Evolutionary conservation across 2,329 filamentous ascomycete genomes (phyloP), one percentile per base, ranked within the genome.

Genomic region (Hymenoscyphus salicellus): DNA sequence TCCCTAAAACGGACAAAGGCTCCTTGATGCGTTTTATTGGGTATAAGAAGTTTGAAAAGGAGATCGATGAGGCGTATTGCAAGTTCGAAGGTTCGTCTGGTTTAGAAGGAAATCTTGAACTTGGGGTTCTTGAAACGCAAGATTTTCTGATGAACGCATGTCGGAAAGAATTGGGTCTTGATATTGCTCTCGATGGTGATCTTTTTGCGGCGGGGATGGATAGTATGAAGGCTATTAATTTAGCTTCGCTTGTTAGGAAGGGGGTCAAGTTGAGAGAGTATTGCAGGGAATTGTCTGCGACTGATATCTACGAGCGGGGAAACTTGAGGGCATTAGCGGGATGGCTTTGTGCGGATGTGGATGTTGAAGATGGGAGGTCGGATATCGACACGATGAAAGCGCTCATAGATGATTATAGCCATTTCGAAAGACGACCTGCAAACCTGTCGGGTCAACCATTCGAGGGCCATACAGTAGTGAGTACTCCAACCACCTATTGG

Each of bases 151-250:
- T 10, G 11, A 4, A 6, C 2, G 5, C 6, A 8, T 38, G 36
- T 17, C 14, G 14, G 36, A 23, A 3, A 10, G 46, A 52, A 26
- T 11, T 23, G 46, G 26, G 20, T 10, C 26, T 52, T 26, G 26
- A 52, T 28, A 52, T 52, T 17, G 14, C 5, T 7, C 65, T 77
- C 56, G 80, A 82, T 20, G 79, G 81, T 0, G 86, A 89, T 71
- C 84, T 89, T 70, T 89, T 88, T 70, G 75, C 79, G 0, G 75
- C 80, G 0, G 86, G 86, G 0, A 77, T 88, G 1, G 86, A 89
- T 72, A 85, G 82, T 56, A 73, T 89, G 30, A 83, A 86, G 66
- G 82, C 84, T 1, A 85, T 86, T 32, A 80, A 82, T 61, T 80
- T 86, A 64, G 80, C 86, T 67, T 78, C 79, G 17, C 74, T 78